Evolutionary conservation across 2,329 filamentous ascomycete genomes (phyloP).

Genomic region (Aureobasidium lini): DNA sequence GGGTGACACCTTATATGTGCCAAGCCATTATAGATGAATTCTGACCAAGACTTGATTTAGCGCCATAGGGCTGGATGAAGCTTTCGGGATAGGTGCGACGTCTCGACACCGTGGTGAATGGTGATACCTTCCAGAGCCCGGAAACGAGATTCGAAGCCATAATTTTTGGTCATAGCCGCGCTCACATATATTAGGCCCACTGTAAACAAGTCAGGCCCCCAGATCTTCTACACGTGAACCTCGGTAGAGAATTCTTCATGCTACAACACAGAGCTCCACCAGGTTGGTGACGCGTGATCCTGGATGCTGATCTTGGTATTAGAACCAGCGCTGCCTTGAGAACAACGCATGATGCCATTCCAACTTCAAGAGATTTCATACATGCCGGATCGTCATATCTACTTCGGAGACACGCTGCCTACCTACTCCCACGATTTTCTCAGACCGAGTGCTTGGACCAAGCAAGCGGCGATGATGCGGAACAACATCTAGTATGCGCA

Average conservation of each 20-base stretch:
- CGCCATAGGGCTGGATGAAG: background rate
- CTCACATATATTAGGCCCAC: background rate
- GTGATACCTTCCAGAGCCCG: background rate
- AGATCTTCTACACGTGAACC: background rate
- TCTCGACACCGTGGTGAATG: background rate
- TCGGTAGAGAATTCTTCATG: background rate
- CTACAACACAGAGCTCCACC: background rate
- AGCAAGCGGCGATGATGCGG: slow-evolving; percentile 1
- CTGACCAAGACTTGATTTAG: background rate
- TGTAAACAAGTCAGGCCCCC: background rate
- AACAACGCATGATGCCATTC: background rate
- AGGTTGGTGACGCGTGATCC: background rate
- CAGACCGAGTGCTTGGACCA: slow-evolving; percentile 5
- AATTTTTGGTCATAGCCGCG: background rate
- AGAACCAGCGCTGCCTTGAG: background rate
- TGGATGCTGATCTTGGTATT: background rate
- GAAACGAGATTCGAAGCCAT: background rate
- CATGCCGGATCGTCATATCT: too few species aligned
- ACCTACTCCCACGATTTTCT: background rate
- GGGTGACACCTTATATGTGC: background rate
- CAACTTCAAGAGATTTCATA: background rate
- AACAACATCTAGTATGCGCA: background rate
- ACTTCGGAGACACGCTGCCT: too few species aligned
- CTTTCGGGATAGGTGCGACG: slow-evolving; percentile 1
- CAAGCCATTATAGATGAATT: background rate